Percentiles rank a stretch among this genome's conserved stretches.
phyloP scores from a whole-genome alignment of 1,284 basidiomycete genomes.

The Stereum hirsutum region DNA sequence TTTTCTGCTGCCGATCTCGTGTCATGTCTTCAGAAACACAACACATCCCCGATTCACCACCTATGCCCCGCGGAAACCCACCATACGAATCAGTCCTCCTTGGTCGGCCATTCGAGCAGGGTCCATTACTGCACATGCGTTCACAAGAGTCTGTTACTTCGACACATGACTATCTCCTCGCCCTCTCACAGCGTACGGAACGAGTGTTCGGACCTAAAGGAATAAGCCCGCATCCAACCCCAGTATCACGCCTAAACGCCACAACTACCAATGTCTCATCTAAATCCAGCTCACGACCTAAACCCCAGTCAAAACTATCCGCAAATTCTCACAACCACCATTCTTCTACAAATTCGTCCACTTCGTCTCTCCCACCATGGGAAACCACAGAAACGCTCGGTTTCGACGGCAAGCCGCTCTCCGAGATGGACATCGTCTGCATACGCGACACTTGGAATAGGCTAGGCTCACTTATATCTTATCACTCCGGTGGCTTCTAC shows the following conservation, averaged over 20 bases:
- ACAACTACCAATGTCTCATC: no score
- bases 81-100: constrained; percentile 11
- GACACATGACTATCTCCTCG: constrained; percentile 16
- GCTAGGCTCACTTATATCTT: constrained; percentile 13
- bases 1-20: constrained; percentile 15
- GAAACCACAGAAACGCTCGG: not conserved
- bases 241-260: no score
- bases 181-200: constrained; percentile 14
- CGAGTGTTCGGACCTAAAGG: constrained; percentile 11
- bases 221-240: no score
- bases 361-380: no score
- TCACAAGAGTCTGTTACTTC: constrained; percentile 13
- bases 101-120: constrained; percentile 14
- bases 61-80: constrained; percentile 3
- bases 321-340: no score
- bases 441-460: constrained; percentile 16
- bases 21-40: constrained; percentile 15
- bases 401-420: constrained; percentile 6
- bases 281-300: no score
- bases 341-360: no score
- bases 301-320: no score
- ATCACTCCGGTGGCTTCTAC: constrained; percentile 18
- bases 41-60: constrained; percentile 11
- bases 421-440: constrained; percentile 10
- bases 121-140: constrained; percentile 7